Conservation (phyloP, 2,329 filamentous ascomycete genomes). For the Coniosporium tulheliwenetii region DNA sequence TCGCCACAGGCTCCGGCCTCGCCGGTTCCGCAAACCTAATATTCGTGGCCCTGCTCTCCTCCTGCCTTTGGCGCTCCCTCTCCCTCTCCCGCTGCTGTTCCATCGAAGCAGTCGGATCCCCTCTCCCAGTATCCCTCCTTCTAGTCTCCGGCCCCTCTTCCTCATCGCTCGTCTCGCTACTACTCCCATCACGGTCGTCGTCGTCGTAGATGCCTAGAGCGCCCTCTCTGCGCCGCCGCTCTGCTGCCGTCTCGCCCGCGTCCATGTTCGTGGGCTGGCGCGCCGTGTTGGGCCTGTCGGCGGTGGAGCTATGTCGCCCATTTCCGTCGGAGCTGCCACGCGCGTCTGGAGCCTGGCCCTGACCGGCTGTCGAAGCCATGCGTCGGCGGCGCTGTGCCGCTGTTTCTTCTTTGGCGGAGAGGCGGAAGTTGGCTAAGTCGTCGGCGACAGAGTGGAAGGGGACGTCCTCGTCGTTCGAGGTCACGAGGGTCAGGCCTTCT, state of each 20-base stretch:
- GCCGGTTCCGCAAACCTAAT: slow-evolving; percentile 45
- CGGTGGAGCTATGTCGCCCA: no score
- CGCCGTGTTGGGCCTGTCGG: neutral
- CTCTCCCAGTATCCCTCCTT: neutral
- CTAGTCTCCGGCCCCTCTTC: slow-evolving; percentile 32
- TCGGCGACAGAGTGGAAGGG: slow-evolving; percentile 29
- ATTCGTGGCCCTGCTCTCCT: slow-evolving; percentile 26
- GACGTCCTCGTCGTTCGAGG: slow-evolving; percentile 28
- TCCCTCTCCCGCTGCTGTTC: no score
- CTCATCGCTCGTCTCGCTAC: slow-evolving; percentile 29
- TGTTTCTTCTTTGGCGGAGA: slow-evolving; percentile 12
- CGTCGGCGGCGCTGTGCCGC: slow-evolving; percentile 28
- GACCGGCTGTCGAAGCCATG: slow-evolving; percentile 12
- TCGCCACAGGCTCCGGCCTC: slow-evolving; percentile 1
- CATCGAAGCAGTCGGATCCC: neutral
- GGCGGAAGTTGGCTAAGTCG: slow-evolving; percentile 8
- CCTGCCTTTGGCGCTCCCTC: slow-evolving; percentile 2
- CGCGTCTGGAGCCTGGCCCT: neutral
- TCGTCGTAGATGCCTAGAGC: slow-evolving; percentile 30
- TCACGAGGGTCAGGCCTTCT: slow-evolving; percentile 26
- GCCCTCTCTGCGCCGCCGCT: slow-evolving; percentile 56
- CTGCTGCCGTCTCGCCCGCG: slow-evolving; percentile 54
- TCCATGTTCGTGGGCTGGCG: slow-evolving; percentile 12
- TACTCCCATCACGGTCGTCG: slow-evolving; percentile 28
- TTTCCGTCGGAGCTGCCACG: neutral